These are phyloP conservation scores for Peronospora tabacina DNA, from an alignment of 352 stramenopile genomes.

Conservation along the genomic window DNA sequence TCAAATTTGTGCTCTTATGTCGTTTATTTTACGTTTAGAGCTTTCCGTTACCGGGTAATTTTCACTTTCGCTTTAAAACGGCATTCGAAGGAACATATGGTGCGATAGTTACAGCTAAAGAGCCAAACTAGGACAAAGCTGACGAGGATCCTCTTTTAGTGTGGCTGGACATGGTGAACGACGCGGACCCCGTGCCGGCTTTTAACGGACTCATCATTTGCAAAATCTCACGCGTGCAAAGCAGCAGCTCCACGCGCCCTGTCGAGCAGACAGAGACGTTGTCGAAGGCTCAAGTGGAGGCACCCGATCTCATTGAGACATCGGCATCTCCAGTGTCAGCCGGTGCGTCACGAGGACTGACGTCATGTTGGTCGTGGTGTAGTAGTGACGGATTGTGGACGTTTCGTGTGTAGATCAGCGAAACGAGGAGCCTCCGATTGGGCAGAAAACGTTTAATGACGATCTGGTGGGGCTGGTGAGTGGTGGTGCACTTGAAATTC, in stretches of 20 bases:
- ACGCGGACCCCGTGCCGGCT: constrained; percentile 60
- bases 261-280: constrained; percentile 28
- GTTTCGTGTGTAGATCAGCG: constrained; percentile 34
- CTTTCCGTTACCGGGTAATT: constrained; percentile 70
- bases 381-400: background rate
- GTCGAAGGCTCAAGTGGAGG: constrained; percentile 24
- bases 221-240: constrained; percentile 71
- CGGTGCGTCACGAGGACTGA: constrained; percentile 7
- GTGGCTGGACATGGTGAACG: constrained; percentile 73
- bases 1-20: constrained; percentile 3
- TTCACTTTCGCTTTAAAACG: constrained; percentile 85
- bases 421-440: constrained; percentile 30
- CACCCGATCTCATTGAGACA: constrained; percentile 73
- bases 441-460: constrained; percentile 67
- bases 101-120: constrained; percentile 19
- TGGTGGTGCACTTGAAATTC: background rate
- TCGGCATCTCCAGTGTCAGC: constrained; percentile 29
- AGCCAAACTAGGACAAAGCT: constrained; percentile 5
- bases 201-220: constrained; percentile 75
- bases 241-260: constrained; percentile 35
- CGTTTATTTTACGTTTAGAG: constrained; percentile 26
- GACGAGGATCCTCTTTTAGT: constrained; percentile 29
- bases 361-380: background rate
- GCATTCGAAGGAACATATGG: constrained; percentile 81
- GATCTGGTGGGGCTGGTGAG: constrained; percentile 73